Evolutionary conservation across 768 basidiomycete species (phyloP).

Genomic region (Lentinula boryana): DNA sequence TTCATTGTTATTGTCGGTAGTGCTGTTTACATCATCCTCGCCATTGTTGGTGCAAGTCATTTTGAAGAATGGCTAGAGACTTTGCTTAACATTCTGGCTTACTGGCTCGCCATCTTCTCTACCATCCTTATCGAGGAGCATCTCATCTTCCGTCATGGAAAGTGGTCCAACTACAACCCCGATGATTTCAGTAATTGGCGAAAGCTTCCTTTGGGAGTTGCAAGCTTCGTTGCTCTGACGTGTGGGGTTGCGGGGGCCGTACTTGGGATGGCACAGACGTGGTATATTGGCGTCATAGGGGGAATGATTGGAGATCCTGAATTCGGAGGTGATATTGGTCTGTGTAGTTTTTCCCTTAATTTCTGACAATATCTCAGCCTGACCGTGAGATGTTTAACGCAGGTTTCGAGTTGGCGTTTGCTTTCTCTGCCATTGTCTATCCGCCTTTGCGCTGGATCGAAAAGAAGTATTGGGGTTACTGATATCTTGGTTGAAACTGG

Average conservation of each 20-base stretch:
- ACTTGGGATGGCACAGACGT: constrained; percentile 24
- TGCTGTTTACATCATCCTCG: constrained; percentile 8
- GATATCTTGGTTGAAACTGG: background rate
- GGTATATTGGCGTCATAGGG: constrained; percentile 20
- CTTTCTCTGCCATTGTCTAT: background rate
- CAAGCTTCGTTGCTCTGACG: constrained; percentile 23
- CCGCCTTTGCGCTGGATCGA: background rate
- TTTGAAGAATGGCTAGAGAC: constrained; percentile 38
- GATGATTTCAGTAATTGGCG: constrained; percentile 24
- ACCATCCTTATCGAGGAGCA: constrained; percentile 42
- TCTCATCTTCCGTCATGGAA: constrained; percentile 36
- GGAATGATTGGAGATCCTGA: constrained; percentile 12
- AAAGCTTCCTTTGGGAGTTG: constrained; percentile 30
- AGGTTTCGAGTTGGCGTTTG: background rate
- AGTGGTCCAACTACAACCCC: constrained; percentile 25
- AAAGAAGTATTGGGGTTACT: background rate
- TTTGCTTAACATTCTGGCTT: constrained; percentile 30
- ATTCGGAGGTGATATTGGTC: constrained; percentile 4
- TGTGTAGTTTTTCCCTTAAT: background rate
- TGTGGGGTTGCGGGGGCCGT: constrained; percentile 29
- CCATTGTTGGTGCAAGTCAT: constrained; percentile 36
- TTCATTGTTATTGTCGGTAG: constrained; percentile 20
- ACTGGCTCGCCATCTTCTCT: constrained; percentile 46
- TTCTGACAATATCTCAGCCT: background rate
- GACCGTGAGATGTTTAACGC: background rate